Percentiles rank a stretch among this genome's conserved stretches.
These are phyloP conservation scores for Streptanthus diversifolius DNA, from an alignment of 345 rosid genomes.

Conservation along the genomic window DNA sequence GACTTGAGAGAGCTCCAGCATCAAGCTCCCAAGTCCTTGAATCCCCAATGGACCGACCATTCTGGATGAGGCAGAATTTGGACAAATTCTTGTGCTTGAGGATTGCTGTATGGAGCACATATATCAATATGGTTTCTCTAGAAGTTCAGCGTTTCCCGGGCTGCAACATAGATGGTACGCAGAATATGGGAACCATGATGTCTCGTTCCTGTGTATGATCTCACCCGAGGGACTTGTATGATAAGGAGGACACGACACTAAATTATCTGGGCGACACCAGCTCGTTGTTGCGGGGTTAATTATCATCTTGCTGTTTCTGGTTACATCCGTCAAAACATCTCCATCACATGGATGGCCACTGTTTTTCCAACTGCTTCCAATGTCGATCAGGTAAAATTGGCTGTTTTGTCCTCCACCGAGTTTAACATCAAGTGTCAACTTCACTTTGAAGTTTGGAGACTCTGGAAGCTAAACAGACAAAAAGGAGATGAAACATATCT, in stretches of 20 bases:
- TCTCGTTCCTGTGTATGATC: constrained; percentile 42
- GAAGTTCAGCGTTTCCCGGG: constrained; percentile 45
- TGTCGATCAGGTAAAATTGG: constrained; percentile 57
- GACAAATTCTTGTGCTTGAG: constrained; percentile 51
- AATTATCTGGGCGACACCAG: constrained; percentile 46
- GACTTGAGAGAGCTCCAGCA: constrained; percentile 46
- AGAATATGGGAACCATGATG: constrained; percentile 40
- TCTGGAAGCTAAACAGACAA: constrained; percentile 38
- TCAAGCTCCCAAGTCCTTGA: constrained; percentile 50
- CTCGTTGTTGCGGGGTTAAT: constrained; percentile 45
- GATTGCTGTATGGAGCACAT: constrained; percentile 55
- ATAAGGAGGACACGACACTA: constrained; percentile 47
- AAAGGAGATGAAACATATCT: neutral
- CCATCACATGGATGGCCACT: constrained; percentile 50
- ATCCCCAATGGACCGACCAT: constrained; percentile 47
- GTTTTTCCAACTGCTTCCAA: constrained; percentile 67
- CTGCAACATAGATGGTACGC: constrained; percentile 50
- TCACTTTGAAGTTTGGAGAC: constrained; percentile 56
- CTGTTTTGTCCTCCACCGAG: constrained; percentile 51
- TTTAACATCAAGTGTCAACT: constrained; percentile 45
- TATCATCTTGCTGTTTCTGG: constrained; percentile 50
- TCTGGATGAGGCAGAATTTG: constrained; percentile 48
- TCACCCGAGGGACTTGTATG: constrained; percentile 39
- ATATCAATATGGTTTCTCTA: constrained; percentile 44
- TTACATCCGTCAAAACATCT: constrained; percentile 52